A percentile compares a stretch with the other conserved stretches of the same genome.
These are phyloP conservation scores for Datura wrightii DNA, from an alignment of 257 asterid genomes.

Conservation along the genomic window DNA sequence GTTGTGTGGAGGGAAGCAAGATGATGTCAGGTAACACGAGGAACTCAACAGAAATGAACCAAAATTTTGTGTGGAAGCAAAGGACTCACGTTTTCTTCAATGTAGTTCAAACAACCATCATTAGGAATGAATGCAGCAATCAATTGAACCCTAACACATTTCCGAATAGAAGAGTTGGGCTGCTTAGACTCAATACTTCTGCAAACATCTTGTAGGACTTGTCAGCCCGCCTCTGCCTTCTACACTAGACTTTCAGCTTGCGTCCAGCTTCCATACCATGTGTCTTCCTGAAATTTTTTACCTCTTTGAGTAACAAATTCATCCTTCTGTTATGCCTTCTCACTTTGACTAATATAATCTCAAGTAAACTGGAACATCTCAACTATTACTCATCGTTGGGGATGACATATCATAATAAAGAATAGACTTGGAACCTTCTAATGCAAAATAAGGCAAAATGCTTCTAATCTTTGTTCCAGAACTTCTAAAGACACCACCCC, in stretches of 20 bases:
- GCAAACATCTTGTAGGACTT: constrained; percentile 36
- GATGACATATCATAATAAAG: too few species aligned
- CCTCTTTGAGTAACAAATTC: background rate
- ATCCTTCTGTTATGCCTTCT: background rate
- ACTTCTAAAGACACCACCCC: too few species aligned
- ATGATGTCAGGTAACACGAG: background rate
- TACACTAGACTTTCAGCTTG: constrained; percentile 37
- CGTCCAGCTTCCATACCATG: constrained; percentile 42
- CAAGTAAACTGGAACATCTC: background rate
- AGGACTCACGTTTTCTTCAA: constrained; percentile 39
- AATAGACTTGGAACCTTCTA: too few species aligned
- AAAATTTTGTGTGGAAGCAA: background rate
- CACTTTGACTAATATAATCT: background rate
- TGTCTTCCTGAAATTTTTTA: constrained; percentile 36
- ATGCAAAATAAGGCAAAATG: too few species aligned
- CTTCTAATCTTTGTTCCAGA: too few species aligned
- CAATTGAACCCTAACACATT: constrained; percentile 43
- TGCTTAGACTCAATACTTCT: constrained; percentile 42
- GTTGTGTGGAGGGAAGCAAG: background rate
- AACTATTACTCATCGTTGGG: background rate
- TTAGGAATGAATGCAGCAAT: constrained; percentile 40
- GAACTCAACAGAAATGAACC: background rate
- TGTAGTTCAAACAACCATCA: constrained; percentile 42
- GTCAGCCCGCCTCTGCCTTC: constrained; percentile 36
- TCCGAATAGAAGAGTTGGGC: constrained; percentile 40